phyloP scores from a whole-genome alignment of 1,284 basidiomycete species.

The Irpex sp. region DNA sequence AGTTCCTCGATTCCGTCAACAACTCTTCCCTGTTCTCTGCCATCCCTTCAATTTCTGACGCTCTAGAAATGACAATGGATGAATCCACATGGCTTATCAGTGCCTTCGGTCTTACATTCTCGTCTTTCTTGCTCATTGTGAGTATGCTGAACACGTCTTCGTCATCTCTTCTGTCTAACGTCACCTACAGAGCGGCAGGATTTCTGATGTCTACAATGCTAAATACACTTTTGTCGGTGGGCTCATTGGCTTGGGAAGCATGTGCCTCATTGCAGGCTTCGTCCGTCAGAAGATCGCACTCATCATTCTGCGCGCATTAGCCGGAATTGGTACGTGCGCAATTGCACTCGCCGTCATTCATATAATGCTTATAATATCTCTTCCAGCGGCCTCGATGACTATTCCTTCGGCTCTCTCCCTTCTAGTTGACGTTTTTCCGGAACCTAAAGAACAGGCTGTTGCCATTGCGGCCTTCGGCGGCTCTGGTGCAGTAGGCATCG shows the following conservation, averaged over 20 bases:
- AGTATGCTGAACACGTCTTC: slow-evolving; percentile 8
- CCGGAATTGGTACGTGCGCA: slow-evolving; percentile 33
- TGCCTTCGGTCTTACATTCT: slow-evolving; percentile 31
- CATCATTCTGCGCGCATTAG: slow-evolving; percentile 39
- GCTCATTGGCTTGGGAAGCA: slow-evolving; percentile 30
- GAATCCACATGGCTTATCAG: slow-evolving; percentile 31
- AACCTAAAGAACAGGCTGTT: slow-evolving; percentile 37
- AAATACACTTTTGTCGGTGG: slow-evolving; percentile 31
- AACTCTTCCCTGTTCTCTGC: slow-evolving; percentile 45
- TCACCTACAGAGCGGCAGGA: slow-evolving; percentile 24
- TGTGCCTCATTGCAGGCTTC: slow-evolving; percentile 39
- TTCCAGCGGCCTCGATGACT: slow-evolving; percentile 37
- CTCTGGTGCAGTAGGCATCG: slow-evolving; percentile 42
- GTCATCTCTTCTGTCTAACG: not conserved
- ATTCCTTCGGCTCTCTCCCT: slow-evolving; percentile 47
- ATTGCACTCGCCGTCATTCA: not conserved
- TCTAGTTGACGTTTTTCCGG: slow-evolving; percentile 42
- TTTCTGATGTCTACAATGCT: slow-evolving; percentile 32
- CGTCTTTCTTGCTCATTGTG: slow-evolving; percentile 30
- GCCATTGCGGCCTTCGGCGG: slow-evolving; percentile 44
- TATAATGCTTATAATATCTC: not conserved
- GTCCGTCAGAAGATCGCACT: slow-evolving; percentile 35
- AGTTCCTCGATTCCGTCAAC: slow-evolving; percentile 46
- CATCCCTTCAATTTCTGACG: slow-evolving; percentile 31
- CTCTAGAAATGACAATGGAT: slow-evolving; percentile 24